These are phyloP conservation scores for Limnomonas spitsbergensis DNA, from an alignment of 139 green algal species.

Conservation along the genomic window DNA sequence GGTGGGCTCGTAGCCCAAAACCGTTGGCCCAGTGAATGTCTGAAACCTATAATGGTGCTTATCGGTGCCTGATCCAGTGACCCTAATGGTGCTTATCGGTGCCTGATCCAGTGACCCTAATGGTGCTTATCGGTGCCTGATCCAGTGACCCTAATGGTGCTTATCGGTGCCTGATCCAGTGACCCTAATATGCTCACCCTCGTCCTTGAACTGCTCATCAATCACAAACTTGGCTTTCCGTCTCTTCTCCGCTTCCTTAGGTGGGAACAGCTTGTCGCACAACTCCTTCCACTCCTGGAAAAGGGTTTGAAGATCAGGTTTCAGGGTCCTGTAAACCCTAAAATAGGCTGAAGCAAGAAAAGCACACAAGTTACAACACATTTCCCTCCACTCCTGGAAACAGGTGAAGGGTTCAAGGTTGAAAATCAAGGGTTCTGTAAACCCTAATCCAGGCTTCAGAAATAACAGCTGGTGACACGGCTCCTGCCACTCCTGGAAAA, in stretches of 20 bases:
- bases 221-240: constrained; percentile 36
- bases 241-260: constrained; percentile 23
- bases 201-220: constrained; percentile 44
- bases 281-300: constrained; percentile 41
- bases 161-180: neutral
- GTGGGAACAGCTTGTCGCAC: constrained; percentile 43
- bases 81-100: no score
- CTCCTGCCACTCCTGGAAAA: neutral
- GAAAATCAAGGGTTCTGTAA: neutral
- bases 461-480: neutral
- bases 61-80: no score
- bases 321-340: neutral
- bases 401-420: neutral
- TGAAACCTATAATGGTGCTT: no score
- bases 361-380: no score
- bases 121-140: neutral
- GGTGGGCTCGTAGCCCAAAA: no score
- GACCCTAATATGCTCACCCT: neutral
- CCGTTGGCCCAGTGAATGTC: no score
- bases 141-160: neutral
- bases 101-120: no score
- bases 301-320: neutral
- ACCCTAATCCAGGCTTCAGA: neutral
- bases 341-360: no score
- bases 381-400: no score